These are phyloP conservation scores for Bocquillonia castaneifolia DNA, from an alignment of 441 rosid species.

Conservation along the genomic window DNA sequence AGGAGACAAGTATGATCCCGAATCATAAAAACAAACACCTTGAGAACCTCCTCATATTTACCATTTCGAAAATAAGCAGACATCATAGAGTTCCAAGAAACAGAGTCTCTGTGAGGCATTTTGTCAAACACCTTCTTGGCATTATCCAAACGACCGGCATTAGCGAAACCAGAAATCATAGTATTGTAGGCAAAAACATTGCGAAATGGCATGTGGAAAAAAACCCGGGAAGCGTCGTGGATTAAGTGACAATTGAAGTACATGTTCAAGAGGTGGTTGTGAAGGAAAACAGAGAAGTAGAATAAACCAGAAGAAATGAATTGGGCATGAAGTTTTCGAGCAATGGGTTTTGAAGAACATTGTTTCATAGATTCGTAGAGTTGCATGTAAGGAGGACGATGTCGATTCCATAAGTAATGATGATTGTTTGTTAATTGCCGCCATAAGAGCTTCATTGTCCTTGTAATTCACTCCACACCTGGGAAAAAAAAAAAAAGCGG, in stretches of 20 bases:
- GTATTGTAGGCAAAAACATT: constrained; percentile 22
- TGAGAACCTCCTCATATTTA: constrained; percentile 9
- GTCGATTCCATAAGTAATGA: not conserved
- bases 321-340: constrained; percentile 18
- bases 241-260: constrained; percentile 18
- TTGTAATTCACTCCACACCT: too few species aligned
- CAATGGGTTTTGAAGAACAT: constrained; percentile 5
- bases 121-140: constrained; percentile 27
- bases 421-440: not conserved
- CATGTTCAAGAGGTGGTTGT: constrained; percentile 16
- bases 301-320: constrained; percentile 9
- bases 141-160: constrained; percentile 1
- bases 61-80: constrained; percentile 15
- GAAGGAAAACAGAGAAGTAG: constrained; percentile 16
- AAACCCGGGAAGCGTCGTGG: constrained; percentile 18
- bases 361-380: constrained; percentile 19
- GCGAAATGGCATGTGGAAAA: constrained; percentile 5
- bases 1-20: constrained; percentile 2
- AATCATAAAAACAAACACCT: constrained; percentile 14
- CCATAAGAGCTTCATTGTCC: too few species aligned
- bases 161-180: constrained; percentile 16
- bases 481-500: too few species aligned
- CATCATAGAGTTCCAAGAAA: constrained; percentile 27
- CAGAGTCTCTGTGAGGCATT: constrained; percentile 26
- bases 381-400: constrained; percentile 2